Evolutionary conservation across 495 filamentous ascomycete species (phyloP), one percentile per base, ranked within the genome.

Genomic region (Entonaema liquescens): DNA sequence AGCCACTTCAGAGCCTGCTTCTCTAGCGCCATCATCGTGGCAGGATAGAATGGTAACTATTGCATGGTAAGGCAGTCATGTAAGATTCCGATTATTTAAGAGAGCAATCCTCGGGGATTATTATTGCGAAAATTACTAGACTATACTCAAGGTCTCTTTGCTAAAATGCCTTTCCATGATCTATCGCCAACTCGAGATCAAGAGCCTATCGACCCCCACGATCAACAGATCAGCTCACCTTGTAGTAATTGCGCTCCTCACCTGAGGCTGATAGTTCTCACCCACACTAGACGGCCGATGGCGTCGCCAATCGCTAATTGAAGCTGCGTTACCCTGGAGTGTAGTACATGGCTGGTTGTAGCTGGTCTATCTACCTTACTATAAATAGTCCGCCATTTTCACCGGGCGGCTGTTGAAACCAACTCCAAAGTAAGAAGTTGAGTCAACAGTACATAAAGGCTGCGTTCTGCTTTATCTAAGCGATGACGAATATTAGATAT

Each of bases 1-100:
- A 73, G 70, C 70, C 65, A 65, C 70, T 53, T 23, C 60, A 53
- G 70, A 73, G 70, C 70, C 70, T 73, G 70, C 70, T 68, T 61
- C 70, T 65, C 21, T 73, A 68, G 70, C 65, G 70, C 29, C 49
- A 54, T 68, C 60, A 15, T 62, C 60, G 15, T 23, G 26, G 25
- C 26, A 3, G 59, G 25, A 58, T 60, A 57, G 8, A 9, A 47
- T 47, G 5, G 11, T 19, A 7, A 42, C 33, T 11, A 42, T 54
- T 67, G 62, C 62, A 65, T 68, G 56, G 19, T 26, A 40, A 68
- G 47, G 60, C 56, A 65, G 55, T 65, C 54, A 65, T 42, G 60
- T 65, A 42, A 29, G 15, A 53, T 29, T 12, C 23, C 49, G 25
- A 29, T 29, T 29, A 9, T n/a, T 53, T 53, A 25, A 17, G 28